These are phyloP conservation scores for Ophiostoma pallidulum DNA, from an alignment of 2,329 filamentous ascomycete species.

Conservation along the genomic window DNA sequence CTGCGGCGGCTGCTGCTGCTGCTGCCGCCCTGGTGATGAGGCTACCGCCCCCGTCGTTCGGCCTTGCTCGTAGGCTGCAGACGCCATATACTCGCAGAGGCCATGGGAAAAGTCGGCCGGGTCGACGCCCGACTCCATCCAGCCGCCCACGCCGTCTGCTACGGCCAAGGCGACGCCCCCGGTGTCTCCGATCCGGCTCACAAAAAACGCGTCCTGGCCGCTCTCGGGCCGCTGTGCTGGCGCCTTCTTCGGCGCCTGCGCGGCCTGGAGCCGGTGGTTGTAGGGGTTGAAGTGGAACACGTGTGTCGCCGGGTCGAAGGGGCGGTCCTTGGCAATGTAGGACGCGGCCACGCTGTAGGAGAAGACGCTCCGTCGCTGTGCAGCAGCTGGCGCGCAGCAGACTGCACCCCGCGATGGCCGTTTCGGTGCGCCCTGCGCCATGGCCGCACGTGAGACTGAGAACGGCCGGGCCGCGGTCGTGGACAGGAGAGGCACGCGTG, in stretches of 20 bases:
- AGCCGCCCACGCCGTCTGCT: conserved; percentile 91
- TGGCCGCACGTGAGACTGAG: no score
- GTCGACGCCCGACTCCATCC: conserved; percentile 86
- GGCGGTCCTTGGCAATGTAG: conserved; percentile 62
- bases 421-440: conserved; percentile 1
- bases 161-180: conserved; percentile 74
- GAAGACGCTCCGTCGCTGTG: conserved; percentile 28
- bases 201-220: conserved; percentile 95
- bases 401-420: not conserved
- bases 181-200: conserved; percentile 64
- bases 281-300: conserved; percentile 64
- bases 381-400: not conserved
- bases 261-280: conserved; percentile 44
- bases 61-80: conserved; percentile 53
- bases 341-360: conserved; percentile 65
- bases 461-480: not conserved
- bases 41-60: conserved; percentile 16
- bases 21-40: conserved; percentile 19
- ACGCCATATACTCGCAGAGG: conserved; percentile 87
- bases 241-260: conserved; percentile 35
- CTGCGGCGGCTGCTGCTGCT: conserved; percentile 17
- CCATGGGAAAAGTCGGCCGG: conserved; percentile 93
- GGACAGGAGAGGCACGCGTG: not conserved
- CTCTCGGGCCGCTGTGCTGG: conserved; percentile 54
- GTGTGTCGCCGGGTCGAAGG: conserved; percentile 58